These are phyloP conservation scores for Calonectria hawksworthii DNA, from an alignment of 2,329 filamentous ascomycete genomes.

Conservation along the genomic window DNA sequence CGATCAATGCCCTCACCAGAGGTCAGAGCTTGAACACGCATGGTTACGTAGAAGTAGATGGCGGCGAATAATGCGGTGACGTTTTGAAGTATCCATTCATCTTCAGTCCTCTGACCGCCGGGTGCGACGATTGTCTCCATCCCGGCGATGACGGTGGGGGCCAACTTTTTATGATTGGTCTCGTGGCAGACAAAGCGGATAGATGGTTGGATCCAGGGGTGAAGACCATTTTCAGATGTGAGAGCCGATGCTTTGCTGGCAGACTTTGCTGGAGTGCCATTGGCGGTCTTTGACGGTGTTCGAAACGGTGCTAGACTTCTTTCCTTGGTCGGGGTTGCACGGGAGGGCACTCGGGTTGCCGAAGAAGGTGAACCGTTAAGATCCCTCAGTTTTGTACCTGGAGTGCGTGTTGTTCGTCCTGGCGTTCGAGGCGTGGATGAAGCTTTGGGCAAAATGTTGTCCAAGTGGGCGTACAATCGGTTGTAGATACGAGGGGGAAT, in stretches of 20 bases:
- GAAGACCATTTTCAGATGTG: slow-evolving; percentile 56
- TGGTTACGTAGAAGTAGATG: slow-evolving; percentile 71
- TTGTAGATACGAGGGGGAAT: slow-evolving; percentile 86
- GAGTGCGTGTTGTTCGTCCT: slow-evolving; percentile 47
- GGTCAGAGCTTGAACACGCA: slow-evolving; percentile 60
- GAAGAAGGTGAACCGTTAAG: slow-evolving; percentile 44
- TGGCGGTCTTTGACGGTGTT: slow-evolving; percentile 47
- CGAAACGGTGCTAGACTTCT: slow-evolving; percentile 59
- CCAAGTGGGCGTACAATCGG: slow-evolving; percentile 85
- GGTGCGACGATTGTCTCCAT: slow-evolving; percentile 70
- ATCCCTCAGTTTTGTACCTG: slow-evolving; percentile 50
- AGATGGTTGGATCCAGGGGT: slow-evolving; percentile 78
- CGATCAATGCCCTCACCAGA: slow-evolving; percentile 56
- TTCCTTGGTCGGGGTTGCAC: slow-evolving; percentile 63
- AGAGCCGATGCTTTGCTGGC: slow-evolving; percentile 47
- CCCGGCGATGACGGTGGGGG: slow-evolving; percentile 81
- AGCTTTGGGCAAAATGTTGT: slow-evolving; percentile 73
- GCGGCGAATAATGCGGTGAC: slow-evolving; percentile 70
- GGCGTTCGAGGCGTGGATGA: slow-evolving; percentile 49
- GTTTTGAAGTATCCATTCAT: slow-evolving; percentile 64
- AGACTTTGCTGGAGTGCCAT: slow-evolving; percentile 59
- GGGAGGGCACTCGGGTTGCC: slow-evolving; percentile 52
- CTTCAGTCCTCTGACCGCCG: slow-evolving; percentile 58
- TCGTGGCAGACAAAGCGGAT: slow-evolving; percentile 75
- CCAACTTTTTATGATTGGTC: slow-evolving; percentile 72